Evolutionary conservation across 305 asterid genomes (phyloP), one percentile per base, ranked within the genome.

Genomic region (Fraxinus sp.): DNA sequence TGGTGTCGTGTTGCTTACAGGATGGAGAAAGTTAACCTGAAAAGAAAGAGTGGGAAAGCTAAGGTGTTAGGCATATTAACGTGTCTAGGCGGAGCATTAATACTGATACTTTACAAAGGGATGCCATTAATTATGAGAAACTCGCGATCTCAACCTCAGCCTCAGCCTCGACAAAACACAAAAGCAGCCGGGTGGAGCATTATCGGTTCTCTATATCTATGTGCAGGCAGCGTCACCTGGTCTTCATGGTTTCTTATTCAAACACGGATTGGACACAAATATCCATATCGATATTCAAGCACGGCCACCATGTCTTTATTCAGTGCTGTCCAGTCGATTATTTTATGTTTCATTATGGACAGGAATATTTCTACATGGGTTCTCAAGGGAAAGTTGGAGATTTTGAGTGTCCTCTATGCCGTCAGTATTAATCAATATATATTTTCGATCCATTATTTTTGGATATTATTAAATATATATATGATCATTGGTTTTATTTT

Each of bases 201-300:
- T 1, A 32, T 81, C 1, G 97, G 97, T 16, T 87, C 98, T 1
- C 81, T 89, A 3, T 86, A 91, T 85, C 89, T 94, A 22, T 72
- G 83, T 22, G 82, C 83, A 4, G 95, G 93, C 44, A 88, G 91
- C 85, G 6, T 90, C 3, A 79, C 84, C 36, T 93, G 95, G 98
- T 82, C 95, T n/a, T 93, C 94, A 6, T 94, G 98, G 98, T 94
- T 91, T 79, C 81, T 90, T n/a, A 81, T 92, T 46, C 97, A 92
- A 86, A 90, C 93, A 3, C 89, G 78, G 66, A 85, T 93, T 13
- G 95, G 97, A 35, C 82, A 86, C 7, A 84, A 79, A 68, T 93
- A 82, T 77, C 95, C 98, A 0, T 87, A 87, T 57, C 86, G 79
- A 32, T 94, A 93, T 81, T 87, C 98, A 0, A 93, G 93, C 90